phyloP scores from a whole-genome alignment of 139 green algal species.

The Coelastrella sp. region DNA sequence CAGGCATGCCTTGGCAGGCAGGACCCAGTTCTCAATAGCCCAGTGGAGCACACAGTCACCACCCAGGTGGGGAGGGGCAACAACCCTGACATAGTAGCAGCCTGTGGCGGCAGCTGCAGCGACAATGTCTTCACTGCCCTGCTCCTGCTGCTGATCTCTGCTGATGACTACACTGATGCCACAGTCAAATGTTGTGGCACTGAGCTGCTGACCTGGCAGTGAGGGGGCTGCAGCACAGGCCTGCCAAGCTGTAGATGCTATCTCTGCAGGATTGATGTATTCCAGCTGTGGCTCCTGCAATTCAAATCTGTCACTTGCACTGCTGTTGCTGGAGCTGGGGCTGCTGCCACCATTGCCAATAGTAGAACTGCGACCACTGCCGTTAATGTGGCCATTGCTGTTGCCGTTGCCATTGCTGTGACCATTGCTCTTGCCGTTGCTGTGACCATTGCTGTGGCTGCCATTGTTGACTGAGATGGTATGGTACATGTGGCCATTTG shows the following conservation, averaged over 20 bases:
- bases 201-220: constrained; percentile 40
- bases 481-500: constrained; percentile 4
- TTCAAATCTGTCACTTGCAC: background rate
- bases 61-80: background rate
- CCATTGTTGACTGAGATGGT: background rate
- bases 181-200: constrained; percentile 19
- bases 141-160: constrained; percentile 24
- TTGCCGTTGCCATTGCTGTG: background rate
- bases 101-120: background rate
- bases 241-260: background rate
- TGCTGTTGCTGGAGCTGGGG: background rate
- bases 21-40: constrained; percentile 82
- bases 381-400: background rate
- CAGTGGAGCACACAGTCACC: constrained; percentile 75
- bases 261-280: background rate
- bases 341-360: background rate
- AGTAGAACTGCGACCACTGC: no score
- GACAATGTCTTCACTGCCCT: background rate
- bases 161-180: constrained; percentile 23
- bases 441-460: background rate
- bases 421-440: background rate
- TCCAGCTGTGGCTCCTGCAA: background rate
- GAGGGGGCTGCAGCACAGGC: background rate
- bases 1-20: constrained; percentile 50
- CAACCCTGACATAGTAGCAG: constrained; percentile 29